These are phyloP conservation scores for Solanum sparsipilum DNA, from an alignment of 257 asterid species.

Conservation along the genomic window DNA sequence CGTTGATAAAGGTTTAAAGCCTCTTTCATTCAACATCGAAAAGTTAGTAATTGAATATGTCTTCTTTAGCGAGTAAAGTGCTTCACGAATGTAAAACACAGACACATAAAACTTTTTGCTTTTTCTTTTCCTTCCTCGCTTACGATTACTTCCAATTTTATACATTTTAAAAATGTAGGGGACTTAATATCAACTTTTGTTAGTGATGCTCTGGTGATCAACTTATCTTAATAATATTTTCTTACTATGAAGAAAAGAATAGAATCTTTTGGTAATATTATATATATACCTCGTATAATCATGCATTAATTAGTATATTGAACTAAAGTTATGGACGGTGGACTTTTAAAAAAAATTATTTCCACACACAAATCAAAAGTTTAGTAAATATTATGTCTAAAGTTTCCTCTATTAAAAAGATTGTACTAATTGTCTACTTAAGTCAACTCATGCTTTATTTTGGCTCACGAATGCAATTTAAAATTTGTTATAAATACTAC, in stretches of 20 bases:
- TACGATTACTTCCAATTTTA: too few species aligned
- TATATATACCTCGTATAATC: neutral
- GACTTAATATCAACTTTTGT: too few species aligned
- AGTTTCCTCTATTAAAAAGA: neutral
- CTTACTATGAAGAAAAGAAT: neutral
- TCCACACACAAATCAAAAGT: neutral
- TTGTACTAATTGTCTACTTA: neutral
- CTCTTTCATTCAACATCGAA: too few species aligned
- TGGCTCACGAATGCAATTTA: neutral
- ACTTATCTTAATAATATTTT: neutral
- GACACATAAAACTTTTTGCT: neutral
- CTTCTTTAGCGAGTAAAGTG: neutral
- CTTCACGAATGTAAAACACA: neutral
- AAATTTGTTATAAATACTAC: neutral
- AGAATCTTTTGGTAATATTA: neutral
- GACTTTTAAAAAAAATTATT: neutral
- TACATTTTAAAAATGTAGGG: too few species aligned
- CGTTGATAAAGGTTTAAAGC: neutral
- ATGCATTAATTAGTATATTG: neutral
- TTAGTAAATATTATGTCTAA: neutral
- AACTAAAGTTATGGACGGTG: neutral
- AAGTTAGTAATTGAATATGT: neutral
- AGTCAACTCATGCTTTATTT: slow-evolving; percentile 6
- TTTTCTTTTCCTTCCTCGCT: too few species aligned
- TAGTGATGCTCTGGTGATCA: neutral